phyloP scores from a whole-genome alignment of 2,329 filamentous ascomycete genomes.

The Ascochyta rabiei region DNA sequence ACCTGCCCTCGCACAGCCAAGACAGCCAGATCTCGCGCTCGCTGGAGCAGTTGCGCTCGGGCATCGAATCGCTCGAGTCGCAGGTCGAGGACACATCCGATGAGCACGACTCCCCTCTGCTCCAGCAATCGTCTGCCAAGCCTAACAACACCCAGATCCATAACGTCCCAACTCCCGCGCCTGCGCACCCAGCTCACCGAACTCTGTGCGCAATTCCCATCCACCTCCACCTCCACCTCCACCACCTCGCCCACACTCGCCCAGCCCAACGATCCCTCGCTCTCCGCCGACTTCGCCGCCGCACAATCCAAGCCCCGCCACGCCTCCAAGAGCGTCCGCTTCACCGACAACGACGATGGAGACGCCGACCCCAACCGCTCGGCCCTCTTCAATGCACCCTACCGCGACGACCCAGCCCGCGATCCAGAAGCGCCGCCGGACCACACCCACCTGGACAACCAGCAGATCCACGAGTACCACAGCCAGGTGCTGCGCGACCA shows the following conservation, averaged over 20 bases:
- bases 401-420: constrained; percentile 69
- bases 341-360: constrained; percentile 65
- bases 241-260: constrained; percentile 47
- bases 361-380: constrained; percentile 58
- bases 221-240: constrained; percentile 47
- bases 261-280: constrained; percentile 52
- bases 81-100: constrained; percentile 66
- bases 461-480: constrained; percentile 88
- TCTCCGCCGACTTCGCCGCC: constrained; percentile 45
- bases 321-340: constrained; percentile 78
- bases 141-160: constrained; percentile 29
- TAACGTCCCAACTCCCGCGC: constrained; percentile 64
- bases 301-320: constrained; percentile 45
- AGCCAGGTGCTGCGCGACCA: constrained; percentile 81
- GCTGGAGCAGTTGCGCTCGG: constrained; percentile 82
- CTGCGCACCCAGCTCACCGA: constrained; percentile 78
- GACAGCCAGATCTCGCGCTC: constrained; percentile 89
- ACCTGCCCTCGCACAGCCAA: constrained; percentile 78
- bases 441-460: constrained; percentile 70
- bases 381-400: constrained; percentile 65
- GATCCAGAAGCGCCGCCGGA: constrained; percentile 53
- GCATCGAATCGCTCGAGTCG: constrained; percentile 71
- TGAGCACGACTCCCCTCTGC: constrained; percentile 48
- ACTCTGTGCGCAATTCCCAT: constrained; percentile 74
- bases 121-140: no score